These are phyloP conservation scores for Phycomyces blakesleeanus DNA, from an alignment of 192 early-diverging fungal species.

Conservation along the genomic window DNA sequence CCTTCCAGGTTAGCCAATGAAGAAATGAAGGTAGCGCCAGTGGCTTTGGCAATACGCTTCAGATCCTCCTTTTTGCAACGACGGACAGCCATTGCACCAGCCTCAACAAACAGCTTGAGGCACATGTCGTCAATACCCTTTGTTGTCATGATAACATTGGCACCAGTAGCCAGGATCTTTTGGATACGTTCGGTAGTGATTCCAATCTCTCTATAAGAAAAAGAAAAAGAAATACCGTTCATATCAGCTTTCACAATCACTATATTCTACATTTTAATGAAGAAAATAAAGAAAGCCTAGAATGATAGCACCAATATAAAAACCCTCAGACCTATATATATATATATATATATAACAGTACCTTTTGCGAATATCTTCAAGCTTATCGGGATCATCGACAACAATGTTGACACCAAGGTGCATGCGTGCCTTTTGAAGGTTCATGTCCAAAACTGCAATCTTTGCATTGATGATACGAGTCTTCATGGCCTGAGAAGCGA, in stretches of 20 bases:
- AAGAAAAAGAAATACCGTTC: not conserved
- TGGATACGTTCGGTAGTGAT: slow-evolving; percentile 93
- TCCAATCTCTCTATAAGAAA: slow-evolving; percentile 88
- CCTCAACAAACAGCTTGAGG: slow-evolving; percentile 96
- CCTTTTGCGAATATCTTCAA: slow-evolving; percentile 93
- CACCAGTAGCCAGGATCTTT: slow-evolving; percentile 91
- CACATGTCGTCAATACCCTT: slow-evolving; percentile 99
- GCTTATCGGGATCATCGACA: slow-evolving; percentile 95
- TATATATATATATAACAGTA: slow-evolving; percentile 25
- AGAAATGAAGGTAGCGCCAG: slow-evolving; percentile 90
- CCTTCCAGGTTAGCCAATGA: slow-evolving; percentile 97
- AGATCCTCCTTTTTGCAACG: slow-evolving; percentile 95
- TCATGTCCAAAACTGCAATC: slow-evolving; percentile 98
- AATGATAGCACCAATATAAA: no score
- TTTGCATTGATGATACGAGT: slow-evolving; percentile 83
- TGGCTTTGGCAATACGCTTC: slow-evolving; percentile 94
- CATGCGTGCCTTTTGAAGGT: slow-evolving; percentile 98
- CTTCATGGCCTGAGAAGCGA: slow-evolving; percentile 94
- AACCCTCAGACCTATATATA: no score
- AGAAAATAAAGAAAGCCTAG: not conserved
- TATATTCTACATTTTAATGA: slow-evolving; percentile 35
- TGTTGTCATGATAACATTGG: slow-evolving; percentile 94
- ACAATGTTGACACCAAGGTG: slow-evolving; percentile 96
- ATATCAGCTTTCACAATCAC: not conserved
- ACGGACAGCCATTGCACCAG: slow-evolving; percentile 93